Conservation (phyloP, 163 green algal genomes). For the Volvox carteri region DNA sequence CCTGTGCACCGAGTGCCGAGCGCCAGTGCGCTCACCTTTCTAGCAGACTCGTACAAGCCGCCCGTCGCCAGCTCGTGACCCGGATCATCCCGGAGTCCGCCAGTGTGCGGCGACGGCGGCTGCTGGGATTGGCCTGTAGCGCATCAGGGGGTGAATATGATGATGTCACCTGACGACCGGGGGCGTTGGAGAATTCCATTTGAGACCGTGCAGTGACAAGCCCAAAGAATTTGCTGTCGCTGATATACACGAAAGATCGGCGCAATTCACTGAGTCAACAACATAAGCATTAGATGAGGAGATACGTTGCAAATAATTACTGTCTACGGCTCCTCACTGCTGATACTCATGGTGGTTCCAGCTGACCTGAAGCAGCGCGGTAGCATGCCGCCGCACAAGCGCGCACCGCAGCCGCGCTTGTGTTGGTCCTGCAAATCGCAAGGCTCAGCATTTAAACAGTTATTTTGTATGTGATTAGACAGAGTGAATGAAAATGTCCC, state of each 20-base stretch:
- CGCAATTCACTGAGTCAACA: too few species aligned
- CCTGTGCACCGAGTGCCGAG: too few species aligned
- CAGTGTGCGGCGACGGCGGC: slow-evolving; percentile 4
- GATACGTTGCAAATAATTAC: not conserved
- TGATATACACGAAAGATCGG: too few species aligned
- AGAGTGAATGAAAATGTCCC: too few species aligned
- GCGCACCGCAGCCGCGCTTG: not conserved
- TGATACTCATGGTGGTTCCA: not conserved
- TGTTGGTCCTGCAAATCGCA: too few species aligned
- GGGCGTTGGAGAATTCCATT: not conserved
- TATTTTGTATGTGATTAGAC: too few species aligned
- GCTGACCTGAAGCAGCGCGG: not conserved
- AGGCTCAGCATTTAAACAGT: too few species aligned
- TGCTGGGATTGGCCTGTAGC: not conserved
- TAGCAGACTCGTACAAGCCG: slow-evolving; percentile 24
- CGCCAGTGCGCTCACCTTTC: not conserved
- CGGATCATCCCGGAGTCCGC: slow-evolving; percentile 21
- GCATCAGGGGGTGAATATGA: not conserved
- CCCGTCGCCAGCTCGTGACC: slow-evolving; percentile 39
- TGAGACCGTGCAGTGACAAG: too few species aligned
- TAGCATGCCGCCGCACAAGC: not conserved
- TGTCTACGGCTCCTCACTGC: not conserved
- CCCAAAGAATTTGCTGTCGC: too few species aligned
- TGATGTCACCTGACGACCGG: not conserved
- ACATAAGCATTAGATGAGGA: not conserved